Conservation (phyloP, 2,329 filamentous ascomycete species). For the Monilinia fructigena region DNA sequence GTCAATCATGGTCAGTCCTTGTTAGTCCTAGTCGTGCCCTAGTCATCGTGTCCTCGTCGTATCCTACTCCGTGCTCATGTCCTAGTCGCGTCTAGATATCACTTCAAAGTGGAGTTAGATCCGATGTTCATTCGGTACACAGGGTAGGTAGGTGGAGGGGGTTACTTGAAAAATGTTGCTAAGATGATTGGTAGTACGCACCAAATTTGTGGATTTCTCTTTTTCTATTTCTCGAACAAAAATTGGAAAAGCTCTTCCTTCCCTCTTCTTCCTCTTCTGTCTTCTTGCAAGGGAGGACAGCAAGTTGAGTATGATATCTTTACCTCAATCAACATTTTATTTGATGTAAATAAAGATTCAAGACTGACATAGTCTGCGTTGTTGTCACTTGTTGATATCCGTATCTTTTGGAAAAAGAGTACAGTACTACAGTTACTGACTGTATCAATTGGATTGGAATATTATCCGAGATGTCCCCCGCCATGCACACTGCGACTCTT, state of each 20-base stretch:
- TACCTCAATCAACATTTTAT: not conserved
- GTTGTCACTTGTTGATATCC: not conserved
- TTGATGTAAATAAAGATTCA: not conserved
- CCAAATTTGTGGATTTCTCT: conserved; percentile 3
- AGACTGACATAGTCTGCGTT: not conserved
- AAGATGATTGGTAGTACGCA: conserved; percentile 8
- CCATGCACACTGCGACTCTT: conserved; percentile 19
- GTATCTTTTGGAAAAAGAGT: not conserved
- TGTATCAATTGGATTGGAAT: not conserved
- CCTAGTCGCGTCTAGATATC: not conserved
- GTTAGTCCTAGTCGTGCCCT: no score
- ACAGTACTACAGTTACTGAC: not conserved
- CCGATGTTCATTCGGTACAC: no score
- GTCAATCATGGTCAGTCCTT: no score
- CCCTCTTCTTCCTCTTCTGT: not conserved
- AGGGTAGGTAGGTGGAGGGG: no score
- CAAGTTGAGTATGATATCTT: not conserved
- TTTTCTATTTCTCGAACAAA: conserved; percentile 5
- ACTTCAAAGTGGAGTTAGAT: not conserved
- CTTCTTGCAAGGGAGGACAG: not conserved
- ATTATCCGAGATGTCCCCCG: conserved; percentile 27
- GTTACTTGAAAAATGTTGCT: not conserved
- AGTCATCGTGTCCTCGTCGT: no score
- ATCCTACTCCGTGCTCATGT: no score
- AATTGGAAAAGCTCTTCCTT: conserved; percentile 4